Conservation (phyloP, 2,329 filamentous ascomycete species). For the Xylariaceae sp. region DNA sequence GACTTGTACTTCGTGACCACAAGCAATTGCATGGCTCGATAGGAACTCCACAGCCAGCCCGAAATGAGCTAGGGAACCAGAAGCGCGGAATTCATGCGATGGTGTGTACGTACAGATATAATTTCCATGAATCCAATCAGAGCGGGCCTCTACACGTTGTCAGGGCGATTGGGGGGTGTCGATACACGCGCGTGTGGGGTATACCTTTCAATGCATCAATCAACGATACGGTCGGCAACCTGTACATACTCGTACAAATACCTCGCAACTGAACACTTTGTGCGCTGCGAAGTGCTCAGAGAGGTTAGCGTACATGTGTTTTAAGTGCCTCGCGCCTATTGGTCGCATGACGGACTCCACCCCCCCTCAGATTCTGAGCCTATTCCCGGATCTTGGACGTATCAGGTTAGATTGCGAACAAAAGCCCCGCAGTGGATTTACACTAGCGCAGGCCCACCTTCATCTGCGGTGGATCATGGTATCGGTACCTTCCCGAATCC, state of each 20-base stretch:
- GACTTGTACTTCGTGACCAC: neutral
- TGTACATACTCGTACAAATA: neutral
- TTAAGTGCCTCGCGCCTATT: neutral
- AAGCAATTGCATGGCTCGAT: neutral
- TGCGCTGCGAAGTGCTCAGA: neutral
- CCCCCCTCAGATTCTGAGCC: neutral
- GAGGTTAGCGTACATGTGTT: neutral
- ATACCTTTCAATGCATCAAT: neutral
- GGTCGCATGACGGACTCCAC: neutral
- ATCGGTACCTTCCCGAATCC: no score
- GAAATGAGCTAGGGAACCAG: neutral
- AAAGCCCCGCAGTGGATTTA: neutral
- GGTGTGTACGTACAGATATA: neutral
- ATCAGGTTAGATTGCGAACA: neutral
- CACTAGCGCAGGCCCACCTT: neutral
- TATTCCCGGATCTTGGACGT: neutral
- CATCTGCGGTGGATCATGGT: neutral
- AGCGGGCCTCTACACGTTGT: neutral
- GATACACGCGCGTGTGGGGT: neutral
- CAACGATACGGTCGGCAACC: neutral
- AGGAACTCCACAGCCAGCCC: neutral
- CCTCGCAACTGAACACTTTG: neutral
- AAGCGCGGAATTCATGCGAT: neutral
- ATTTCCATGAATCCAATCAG: neutral
- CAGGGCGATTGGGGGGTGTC: neutral